Base-by-base conservation (phyloP, 2,329 filamentous ascomycete genomes). In the Fusarium musae region DNA sequence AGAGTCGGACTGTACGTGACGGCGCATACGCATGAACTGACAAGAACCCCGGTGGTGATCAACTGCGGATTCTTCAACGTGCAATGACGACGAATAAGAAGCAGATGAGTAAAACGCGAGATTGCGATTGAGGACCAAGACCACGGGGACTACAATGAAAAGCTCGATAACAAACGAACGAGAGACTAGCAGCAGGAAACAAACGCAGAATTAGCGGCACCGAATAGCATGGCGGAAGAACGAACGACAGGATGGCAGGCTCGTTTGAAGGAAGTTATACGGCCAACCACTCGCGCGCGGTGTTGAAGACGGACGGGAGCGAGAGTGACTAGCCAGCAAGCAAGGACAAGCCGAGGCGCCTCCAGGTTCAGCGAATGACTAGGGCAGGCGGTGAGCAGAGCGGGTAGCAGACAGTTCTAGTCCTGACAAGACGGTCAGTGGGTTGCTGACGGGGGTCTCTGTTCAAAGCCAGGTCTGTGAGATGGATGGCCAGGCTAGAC, bases 371-470 rank as follows among this genome's bases (percentile, higher is more conserved):
- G 63, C 63, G 68, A 77, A 74, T 70, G 75, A 73, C 64, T 69
- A 70, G 60, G 76, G 76, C 73, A 77, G 76, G 76, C 76, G 76
- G 75, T 78, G 75, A 78, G 67, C 64, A 58, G 67, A 64, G 73
- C 69, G 74, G 74, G 47, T 40, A 54, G 32, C 57, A 64, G 59
- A 21, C 49, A 72, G 68, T 69, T 52, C 68, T 74, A 67, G 46
- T 65, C 59, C 72, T 74, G 63, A 37, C 65, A 67, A 70, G 71
- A 74, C 65, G 64, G 72, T 74, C 72, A 75, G 65, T 69, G 72
- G 65, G 61, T 52, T 75, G 37, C 57, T 53, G 59, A 67, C 61
- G 61, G 69, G 69, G 67, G 40, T 23, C 40, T 59, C 56, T 62
- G 56, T 59, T 72, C 52, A 64, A 61, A 44, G 72, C 56, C 63